Evolutionary conservation across 371 early-diverging fungal species (phyloP).

Genomic region (Rhizopus arrhizus): DNA sequence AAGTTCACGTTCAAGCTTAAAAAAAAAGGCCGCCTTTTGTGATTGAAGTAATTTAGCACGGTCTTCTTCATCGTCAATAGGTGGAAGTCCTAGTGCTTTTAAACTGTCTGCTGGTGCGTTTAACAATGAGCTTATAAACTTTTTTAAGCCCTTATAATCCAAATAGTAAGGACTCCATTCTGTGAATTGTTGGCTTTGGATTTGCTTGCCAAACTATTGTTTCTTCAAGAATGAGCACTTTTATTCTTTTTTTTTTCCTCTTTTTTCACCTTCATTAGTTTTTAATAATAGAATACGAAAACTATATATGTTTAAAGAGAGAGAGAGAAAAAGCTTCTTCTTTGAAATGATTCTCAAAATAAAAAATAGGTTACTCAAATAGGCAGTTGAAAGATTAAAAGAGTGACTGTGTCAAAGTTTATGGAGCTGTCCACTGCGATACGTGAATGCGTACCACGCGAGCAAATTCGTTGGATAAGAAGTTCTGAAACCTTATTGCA

Average conservation of each 20-base stretch:
- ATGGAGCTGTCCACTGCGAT: constrained; percentile 13
- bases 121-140: constrained; percentile 83
- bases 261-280: neutral
- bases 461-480: constrained; percentile 22
- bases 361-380: neutral
- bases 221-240: neutral
- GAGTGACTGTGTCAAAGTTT: constrained; percentile 21
- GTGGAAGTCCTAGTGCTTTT: constrained; percentile 32
- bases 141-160: constrained; percentile 93
- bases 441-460: constrained; percentile 21
- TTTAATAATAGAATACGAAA: neutral
- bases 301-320: neutral
- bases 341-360: neutral
- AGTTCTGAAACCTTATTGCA: neutral
- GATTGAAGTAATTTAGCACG: constrained; percentile 62
- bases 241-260: neutral
- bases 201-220: constrained; percentile 92
- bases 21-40: constrained; percentile 82
- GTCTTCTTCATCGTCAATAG: constrained; percentile 56
- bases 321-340: constrained; percentile 5
- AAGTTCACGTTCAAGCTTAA: constrained; percentile 80
- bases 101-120: constrained; percentile 37
- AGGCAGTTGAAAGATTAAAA: neutral
- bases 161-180: constrained; percentile 94
- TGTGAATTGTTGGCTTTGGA: constrained; percentile 85